Evolutionary conservation across 495 filamentous ascomycete species (phyloP).

Genomic region (Neurospora sp.): DNA sequence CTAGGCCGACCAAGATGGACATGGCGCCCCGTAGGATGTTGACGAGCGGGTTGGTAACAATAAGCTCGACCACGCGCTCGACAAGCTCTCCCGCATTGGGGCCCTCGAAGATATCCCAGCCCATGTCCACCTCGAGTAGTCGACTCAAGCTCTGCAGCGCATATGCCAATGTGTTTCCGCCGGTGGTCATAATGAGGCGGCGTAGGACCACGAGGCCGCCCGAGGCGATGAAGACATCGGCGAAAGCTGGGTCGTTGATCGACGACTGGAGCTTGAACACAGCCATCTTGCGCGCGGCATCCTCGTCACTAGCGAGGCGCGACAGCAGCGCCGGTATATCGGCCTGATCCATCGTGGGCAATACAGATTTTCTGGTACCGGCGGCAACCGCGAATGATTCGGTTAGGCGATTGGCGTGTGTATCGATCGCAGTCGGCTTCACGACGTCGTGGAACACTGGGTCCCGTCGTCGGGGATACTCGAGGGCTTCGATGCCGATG

Average conservation of each 20-base stretch:
- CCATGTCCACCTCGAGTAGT: slow-evolving; percentile 90
- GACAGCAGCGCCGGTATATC: slow-evolving; percentile 47
- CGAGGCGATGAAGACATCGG: slow-evolving; percentile 86
- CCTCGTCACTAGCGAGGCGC: slow-evolving; percentile 51
- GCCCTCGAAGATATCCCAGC: slow-evolving; percentile 72
- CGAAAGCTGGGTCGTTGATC: slow-evolving; percentile 94
- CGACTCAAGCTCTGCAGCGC: slow-evolving; percentile 78
- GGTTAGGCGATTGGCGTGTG: neutral
- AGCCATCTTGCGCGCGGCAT: slow-evolving; percentile 95
- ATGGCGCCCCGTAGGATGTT: slow-evolving; percentile 95
- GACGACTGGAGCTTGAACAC: slow-evolving; percentile 93
- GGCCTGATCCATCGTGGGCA: slow-evolving; percentile 37
- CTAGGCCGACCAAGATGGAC: slow-evolving; percentile 89
- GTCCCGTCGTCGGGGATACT: neutral
- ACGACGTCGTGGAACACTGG: neutral
- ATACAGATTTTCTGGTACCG: neutral
- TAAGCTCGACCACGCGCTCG: slow-evolving; percentile 77
- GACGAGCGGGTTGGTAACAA: slow-evolving; percentile 91
- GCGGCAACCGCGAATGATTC: neutral
- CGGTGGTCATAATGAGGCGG: slow-evolving; percentile 69
- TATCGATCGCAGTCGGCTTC: neutral
- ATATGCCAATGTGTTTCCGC: slow-evolving; percentile 92
- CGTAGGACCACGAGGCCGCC: slow-evolving; percentile 76
- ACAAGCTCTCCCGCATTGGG: slow-evolving; percentile 41
- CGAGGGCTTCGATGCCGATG: neutral